Base-by-base conservation (phyloP, 306 rosid genomes). In the Cyclanthera cordifolia region DNA sequence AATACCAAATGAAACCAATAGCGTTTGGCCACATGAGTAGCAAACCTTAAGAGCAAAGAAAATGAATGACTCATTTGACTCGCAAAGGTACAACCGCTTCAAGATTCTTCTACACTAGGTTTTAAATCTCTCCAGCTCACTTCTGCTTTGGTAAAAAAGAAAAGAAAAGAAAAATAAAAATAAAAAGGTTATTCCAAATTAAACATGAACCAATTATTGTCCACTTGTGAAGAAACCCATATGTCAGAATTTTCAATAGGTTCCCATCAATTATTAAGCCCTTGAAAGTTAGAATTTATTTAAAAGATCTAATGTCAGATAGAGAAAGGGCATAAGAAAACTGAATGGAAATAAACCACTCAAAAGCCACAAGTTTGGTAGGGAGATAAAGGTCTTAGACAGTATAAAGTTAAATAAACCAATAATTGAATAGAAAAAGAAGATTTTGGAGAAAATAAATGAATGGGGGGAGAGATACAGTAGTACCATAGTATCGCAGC, bases 341-440 rank as follows among this genome's bases (percentile, higher is more conserved):
- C 34, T 64, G 69, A 59, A 61, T 19, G 51, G 39, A 55, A 63
- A 63, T 32, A 32, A 63, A 63, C 49, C 2, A 28, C 69, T 48
- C 51, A 17, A 63, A 63, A 17, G 52, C 27, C 32, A 63, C 51
- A 37, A 41, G 51, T 41, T 61, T 63, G 41, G 30, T 12, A 39
- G 50, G 41, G 69, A 61, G 68, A 10, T 25, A 11, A 24, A 39
- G 8, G 63, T 0, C 21, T 64, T 65, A 65, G 70, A 65, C 53
- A 65, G 53, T 53, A 65, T 64, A 43, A 64, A 64, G 52, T 64
- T 64, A 65, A 64, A 41, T 65, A 65, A 65, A 65, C 20, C 53
- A 65, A 65, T 65, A 65, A 65, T 65, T 43, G 50, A 61, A 61
- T 19, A 19, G 16, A 37, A 43, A 65, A 65, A 6, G 39, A 32